A percentile compares a stretch with the other conserved stretches of the same genome.
phyloP scores from a whole-genome alignment of 441 rosid species.

The Pelargonium citronellum region DNA sequence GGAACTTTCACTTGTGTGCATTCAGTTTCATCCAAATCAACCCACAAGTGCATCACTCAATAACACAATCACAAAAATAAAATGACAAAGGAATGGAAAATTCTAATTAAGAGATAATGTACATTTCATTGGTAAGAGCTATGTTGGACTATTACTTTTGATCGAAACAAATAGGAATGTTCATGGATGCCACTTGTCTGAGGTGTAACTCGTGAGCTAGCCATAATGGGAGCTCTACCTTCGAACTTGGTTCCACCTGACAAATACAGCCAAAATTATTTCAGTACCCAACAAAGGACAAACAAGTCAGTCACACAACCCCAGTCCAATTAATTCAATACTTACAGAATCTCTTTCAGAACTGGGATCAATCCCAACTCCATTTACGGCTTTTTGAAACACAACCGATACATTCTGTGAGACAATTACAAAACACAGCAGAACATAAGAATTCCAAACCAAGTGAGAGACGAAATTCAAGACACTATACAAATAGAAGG shows the following conservation, averaged over 20 bases:
- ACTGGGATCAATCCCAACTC: conserved; percentile 76
- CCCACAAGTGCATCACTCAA: not conserved
- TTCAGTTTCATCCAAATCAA: not conserved
- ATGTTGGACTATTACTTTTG: conserved; percentile 44
- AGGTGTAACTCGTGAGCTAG: conserved; percentile 61
- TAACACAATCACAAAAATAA: not conserved
- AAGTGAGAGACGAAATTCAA: not conserved
- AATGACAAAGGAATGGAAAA: not conserved
- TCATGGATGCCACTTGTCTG: conserved; percentile 60
- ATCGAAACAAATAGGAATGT: conserved; percentile 66
- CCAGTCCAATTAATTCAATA: not conserved
- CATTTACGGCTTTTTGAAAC: conserved; percentile 59
- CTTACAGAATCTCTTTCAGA: conserved; percentile 62
- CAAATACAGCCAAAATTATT: not conserved
- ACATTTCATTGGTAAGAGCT: not conserved
- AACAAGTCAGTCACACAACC: not conserved
- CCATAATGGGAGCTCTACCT: conserved; percentile 84
- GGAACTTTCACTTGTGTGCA: not conserved
- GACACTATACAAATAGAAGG: not conserved
- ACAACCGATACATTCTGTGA: conserved; percentile 61
- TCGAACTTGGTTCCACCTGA: conserved; percentile 78
- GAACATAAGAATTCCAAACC: not conserved
- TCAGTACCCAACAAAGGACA: not conserved
- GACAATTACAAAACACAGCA: not conserved
- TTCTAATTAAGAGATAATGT: not conserved